phyloP scores from a whole-genome alignment of 2,329 filamentous ascomycete species.

The Setomelanomma holmii region DNA sequence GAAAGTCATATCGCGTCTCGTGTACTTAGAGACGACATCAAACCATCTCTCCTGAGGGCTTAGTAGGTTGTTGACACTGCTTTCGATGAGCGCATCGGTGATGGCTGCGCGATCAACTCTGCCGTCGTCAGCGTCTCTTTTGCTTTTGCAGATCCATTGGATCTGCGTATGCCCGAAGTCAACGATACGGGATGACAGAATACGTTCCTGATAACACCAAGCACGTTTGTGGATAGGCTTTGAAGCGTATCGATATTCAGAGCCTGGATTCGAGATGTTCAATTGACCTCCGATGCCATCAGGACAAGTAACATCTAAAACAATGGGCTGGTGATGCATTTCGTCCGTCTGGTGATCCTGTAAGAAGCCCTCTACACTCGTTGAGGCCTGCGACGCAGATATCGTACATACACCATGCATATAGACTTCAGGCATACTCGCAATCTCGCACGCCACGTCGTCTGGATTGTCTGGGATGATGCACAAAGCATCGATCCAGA shows the following conservation, averaged over 20 bases:
- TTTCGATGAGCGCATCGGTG: neutral
- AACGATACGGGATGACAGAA: conserved; percentile 1
- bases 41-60: neutral
- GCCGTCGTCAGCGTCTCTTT: neutral
- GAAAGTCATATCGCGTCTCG: neutral
- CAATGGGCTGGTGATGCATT: neutral
- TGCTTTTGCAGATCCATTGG: conserved; percentile 4
- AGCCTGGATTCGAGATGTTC: neutral
- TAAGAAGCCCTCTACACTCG: conserved; percentile 1
- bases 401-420: conserved; percentile 2
- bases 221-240: neutral
- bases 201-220: conserved; percentile 2
- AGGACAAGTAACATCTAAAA: neutral
- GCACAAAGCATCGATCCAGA: conserved; percentile 19
- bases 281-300: neutral
- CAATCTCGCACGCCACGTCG: conserved; percentile 7
- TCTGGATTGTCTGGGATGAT: conserved; percentile 10
- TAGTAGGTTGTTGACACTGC: neutral
- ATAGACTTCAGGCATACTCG: conserved; percentile 18
- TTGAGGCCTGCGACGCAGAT: neutral
- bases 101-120: conserved; percentile 1
- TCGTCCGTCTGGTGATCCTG: neutral
- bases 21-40: conserved; percentile 1
- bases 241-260: neutral
- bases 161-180: conserved; percentile 4